Conservation (phyloP, 2,329 filamentous ascomycete species). For the Dactylellina drechsleri region DNA sequence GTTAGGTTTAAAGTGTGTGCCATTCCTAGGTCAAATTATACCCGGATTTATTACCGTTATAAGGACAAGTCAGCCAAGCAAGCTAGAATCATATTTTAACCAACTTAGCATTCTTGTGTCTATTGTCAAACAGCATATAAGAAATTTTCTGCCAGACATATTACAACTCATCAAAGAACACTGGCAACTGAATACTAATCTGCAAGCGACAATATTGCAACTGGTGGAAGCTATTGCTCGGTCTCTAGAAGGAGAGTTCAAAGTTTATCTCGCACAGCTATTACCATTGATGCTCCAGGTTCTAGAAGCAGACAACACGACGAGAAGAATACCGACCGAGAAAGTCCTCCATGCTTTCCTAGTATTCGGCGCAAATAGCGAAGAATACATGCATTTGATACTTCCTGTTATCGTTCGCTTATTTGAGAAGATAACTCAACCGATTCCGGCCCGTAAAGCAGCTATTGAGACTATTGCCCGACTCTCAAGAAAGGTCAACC, state of each 20-base stretch:
- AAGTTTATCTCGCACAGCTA: conserved; percentile 88
- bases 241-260: conserved; percentile 96
- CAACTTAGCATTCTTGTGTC: conserved; percentile 91
- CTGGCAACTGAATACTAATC: conserved; percentile 81
- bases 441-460: conserved; percentile 79
- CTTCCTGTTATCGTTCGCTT: conserved; percentile 93
- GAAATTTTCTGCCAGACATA: conserved; percentile 87
- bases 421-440: conserved; percentile 88
- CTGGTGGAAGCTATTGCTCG: conserved; percentile 93
- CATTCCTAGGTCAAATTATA: conserved; percentile 91
- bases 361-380: conserved; percentile 92
- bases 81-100: conserved; percentile 96
- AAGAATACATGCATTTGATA: conserved; percentile 99
- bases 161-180: conserved; percentile 87
- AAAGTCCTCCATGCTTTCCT: conserved; percentile 93
- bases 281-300: conserved; percentile 94
- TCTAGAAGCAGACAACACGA: conserved; percentile 82
- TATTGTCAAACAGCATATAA: conserved; percentile 95
- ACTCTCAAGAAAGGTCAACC: conserved; percentile 92
- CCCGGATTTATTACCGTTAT: conserved; percentile 94
- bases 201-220: conserved; percentile 90
- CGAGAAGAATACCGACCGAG: conserved; percentile 82
- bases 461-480: conserved; percentile 96
- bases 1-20: conserved; percentile 92
- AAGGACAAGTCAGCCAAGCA: conserved; percentile 77